These are phyloP conservation scores for Pestalotiopsis sp. DNA, from an alignment of 2,329 filamentous ascomycete species.

Conservation along the genomic window DNA sequence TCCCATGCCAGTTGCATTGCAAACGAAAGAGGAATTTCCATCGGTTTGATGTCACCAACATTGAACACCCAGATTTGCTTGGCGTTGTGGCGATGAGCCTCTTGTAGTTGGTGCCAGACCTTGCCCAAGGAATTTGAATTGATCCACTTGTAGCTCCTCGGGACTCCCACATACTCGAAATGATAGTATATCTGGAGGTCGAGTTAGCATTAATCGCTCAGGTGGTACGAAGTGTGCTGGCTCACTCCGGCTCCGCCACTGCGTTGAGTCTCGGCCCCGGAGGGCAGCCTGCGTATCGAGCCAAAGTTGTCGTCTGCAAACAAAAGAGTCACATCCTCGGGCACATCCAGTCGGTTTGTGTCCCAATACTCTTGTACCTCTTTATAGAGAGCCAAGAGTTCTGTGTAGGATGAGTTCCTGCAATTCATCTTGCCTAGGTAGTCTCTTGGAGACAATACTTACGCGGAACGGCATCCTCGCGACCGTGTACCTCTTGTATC, in stretches of 20 bases:
- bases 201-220: background rate
- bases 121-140: constrained; percentile 20
- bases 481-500: constrained; percentile 52
- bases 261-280: constrained; percentile 49
- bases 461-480: constrained; percentile 43
- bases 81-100: background rate
- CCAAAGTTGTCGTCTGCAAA: constrained; percentile 71
- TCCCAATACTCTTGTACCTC: constrained; percentile 67
- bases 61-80: constrained; percentile 6
- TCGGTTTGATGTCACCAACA: constrained; percentile 1
- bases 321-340: constrained; percentile 68
- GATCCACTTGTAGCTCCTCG: constrained; percentile 8
- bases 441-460: constrained; percentile 28
- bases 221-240: background rate
- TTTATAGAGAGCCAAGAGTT: constrained; percentile 68
- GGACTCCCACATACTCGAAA: constrained; percentile 1
- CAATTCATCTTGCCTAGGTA: too few relatives aligned
- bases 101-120: constrained; percentile 1
- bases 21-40: background rate
- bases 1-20: constrained; percentile 2
- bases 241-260: constrained; percentile 51
- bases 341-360: constrained; percentile 35
- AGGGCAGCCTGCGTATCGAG: constrained; percentile 51
- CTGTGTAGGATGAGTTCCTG: constrained; percentile 29
- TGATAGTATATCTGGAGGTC: constrained; percentile 12